Percentiles rank a stretch among this genome's conserved stretches.
phyloP scores from a whole-genome alignment of 179 eudicot genomes.

The Beta corolliflora region DNA sequence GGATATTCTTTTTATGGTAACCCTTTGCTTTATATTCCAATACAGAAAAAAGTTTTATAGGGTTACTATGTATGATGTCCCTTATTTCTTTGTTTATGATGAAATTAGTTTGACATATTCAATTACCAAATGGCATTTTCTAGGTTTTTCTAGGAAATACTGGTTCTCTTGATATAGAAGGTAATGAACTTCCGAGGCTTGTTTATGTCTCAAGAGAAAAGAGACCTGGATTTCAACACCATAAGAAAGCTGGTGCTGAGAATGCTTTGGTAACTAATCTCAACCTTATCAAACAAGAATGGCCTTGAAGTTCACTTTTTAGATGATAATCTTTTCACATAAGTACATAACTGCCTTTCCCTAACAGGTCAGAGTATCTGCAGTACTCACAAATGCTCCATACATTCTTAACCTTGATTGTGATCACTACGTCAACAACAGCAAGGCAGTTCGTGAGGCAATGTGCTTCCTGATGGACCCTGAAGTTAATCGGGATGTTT shows the following conservation, averaged over 20 bases:
- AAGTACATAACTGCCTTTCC: not conserved
- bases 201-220: conserved; percentile 61
- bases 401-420: conserved; percentile 53
- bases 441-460: conserved; percentile 59
- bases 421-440: conserved; percentile 55
- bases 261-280: conserved; percentile 46
- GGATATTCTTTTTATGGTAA: no score
- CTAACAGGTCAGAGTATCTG: conserved; percentile 52
- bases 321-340: not conserved
- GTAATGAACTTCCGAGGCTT: conserved; percentile 56
- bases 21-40: no score
- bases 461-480: conserved; percentile 60
- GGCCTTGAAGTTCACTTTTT: not conserved
- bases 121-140: not conserved
- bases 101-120: not conserved
- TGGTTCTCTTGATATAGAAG: conserved; percentile 52
- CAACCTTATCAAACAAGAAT: not conserved
- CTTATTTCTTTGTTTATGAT: not conserved
- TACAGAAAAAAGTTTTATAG: no score
- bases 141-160: conserved; percentile 54
- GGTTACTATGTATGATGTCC: no score
- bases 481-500: conserved; percentile 36
- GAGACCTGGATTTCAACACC: conserved; percentile 57
- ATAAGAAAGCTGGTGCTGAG: conserved; percentile 61
- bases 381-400: conserved; percentile 55